Evolutionary conservation across 129 eudicot genomes (phyloP), one percentile per base, ranked within the genome.

Genomic region (Chrysanthemum lavandulifolium): DNA sequence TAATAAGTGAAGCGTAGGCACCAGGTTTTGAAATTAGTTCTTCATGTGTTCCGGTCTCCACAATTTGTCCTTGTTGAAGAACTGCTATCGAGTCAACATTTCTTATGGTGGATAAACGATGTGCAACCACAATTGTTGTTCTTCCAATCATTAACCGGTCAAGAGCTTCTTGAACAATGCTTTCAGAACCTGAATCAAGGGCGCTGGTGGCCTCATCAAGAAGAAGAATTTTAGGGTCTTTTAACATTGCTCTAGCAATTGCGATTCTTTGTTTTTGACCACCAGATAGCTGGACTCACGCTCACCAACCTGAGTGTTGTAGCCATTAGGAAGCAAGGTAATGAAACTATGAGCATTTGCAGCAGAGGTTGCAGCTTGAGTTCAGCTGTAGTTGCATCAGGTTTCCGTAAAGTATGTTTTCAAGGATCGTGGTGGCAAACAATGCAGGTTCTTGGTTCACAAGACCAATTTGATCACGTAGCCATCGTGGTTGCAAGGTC

Each of bases 401-500:
- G 88, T 80, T 94, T 94, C 62, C 99, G 10, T 94, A 88, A 18
- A 90, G 86, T 71, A 94, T 94, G 78, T 94, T 94, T 72, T 94
- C 99, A 43, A 94, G 97, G 55, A 94, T 94, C 11, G 99, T 94
- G 77, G 97, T 94, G 51, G 99, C 99, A 83, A 94, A 94, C 31
- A 94, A 93, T 61, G 99, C 99, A 3, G 99, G 99, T 73, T 94
- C 99, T 88, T 94, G 98, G 72, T 94, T 94, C 69, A 94, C 98
- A 33, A 94, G 88, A 67, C 98, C 97, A 64, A 90, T 91, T 60
- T 90, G 97, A 85, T 88, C 87, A 0, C 99, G 87, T 76, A 94
- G 68, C 99, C 99, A 94, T 69, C 85, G 83, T 55, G 90, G 80
- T 31, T 90, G 99, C 67, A 94, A 71, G 23, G 96, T 88, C 80